phyloP scores from a whole-genome alignment of 1,284 basidiomycete species.

The Athelia psychrophila region DNA sequence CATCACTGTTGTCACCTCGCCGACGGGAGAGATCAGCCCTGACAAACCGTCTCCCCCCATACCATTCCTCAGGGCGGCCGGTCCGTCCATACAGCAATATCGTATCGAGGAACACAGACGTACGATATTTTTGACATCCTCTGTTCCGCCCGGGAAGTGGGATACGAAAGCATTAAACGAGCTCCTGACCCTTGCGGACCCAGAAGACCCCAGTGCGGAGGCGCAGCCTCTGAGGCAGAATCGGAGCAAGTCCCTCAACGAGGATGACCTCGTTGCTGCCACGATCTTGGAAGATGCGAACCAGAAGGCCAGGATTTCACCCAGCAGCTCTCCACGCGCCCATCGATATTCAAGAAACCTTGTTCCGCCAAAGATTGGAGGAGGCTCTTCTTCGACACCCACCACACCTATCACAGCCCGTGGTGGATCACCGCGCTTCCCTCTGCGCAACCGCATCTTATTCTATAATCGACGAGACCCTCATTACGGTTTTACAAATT shows the following conservation, averaged over 20 bases:
- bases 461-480: constrained; percentile 63
- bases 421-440: constrained; percentile 22
- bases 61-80: constrained; percentile 21
- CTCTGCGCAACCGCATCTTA: constrained; percentile 35
- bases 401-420: constrained; percentile 15
- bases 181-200: constrained; percentile 32
- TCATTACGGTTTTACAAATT: constrained; percentile 69
- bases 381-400: constrained; percentile 4
- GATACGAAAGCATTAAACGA: constrained; percentile 32
- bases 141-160: constrained; percentile 37
- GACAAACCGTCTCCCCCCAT: constrained; percentile 8
- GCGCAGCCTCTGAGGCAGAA: constrained; percentile 17
- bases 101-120: constrained; percentile 43
- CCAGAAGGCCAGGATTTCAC: not conserved
- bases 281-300: not conserved
- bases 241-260: constrained; percentile 25
- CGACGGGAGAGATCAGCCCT: not conserved
- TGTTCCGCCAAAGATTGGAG: not conserved
- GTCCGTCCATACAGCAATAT: constrained; percentile 31
- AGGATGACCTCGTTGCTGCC: constrained; percentile 17
- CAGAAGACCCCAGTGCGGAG: constrained; percentile 16
- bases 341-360: not conserved
- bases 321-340: not conserved
- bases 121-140: constrained; percentile 44
- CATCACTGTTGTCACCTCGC: not conserved